A percentile compares a stretch with the other conserved stretches of the same genome.
phyloP scores from a whole-genome alignment of 805 yeast genomes.

The Candida parachauliodes region DNA sequence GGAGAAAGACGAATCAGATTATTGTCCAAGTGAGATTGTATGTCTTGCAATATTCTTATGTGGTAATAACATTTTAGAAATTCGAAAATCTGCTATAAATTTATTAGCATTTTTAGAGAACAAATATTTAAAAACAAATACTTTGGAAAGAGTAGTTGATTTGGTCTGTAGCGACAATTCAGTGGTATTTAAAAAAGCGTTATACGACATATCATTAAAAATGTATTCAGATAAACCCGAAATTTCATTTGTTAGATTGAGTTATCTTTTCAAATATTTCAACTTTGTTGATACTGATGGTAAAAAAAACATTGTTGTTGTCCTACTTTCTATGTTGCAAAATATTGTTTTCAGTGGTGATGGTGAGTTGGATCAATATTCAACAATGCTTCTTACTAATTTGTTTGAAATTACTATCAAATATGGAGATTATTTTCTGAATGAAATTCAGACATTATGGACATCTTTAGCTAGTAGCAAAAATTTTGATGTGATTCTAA shows the following conservation, averaged over 20 bases:
- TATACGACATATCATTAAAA: slow-evolving; percentile 78
- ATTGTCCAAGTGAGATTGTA: slow-evolving; percentile 60
- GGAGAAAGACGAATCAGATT: slow-evolving; percentile 41
- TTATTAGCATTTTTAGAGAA: slow-evolving; percentile 66
- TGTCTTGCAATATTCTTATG: slow-evolving; percentile 75
- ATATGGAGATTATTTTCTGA: slow-evolving; percentile 68
- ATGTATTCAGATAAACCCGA: slow-evolving; percentile 47
- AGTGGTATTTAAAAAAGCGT: slow-evolving; percentile 82
- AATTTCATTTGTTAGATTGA: slow-evolving; percentile 52
- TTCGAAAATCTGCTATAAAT: slow-evolving; percentile 69
- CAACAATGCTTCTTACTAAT: slow-evolving; percentile 72
- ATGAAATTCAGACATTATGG: slow-evolving; percentile 94
- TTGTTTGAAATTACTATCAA: slow-evolving; percentile 81
- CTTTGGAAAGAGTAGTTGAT: slow-evolving; percentile 57
- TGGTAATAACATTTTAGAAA: slow-evolving; percentile 66
- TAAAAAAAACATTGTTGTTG: slow-evolving; percentile 74
- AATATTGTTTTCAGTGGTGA: slow-evolving; percentile 36
- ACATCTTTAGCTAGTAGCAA: slow-evolving; percentile 79
- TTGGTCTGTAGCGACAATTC: slow-evolving; percentile 71
- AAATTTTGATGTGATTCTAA: slow-evolving; percentile 69
- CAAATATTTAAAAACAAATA: slow-evolving; percentile 38
- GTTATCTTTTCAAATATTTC: slow-evolving; percentile 69
- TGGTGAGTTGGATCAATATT: slow-evolving; percentile 21
- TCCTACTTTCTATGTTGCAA: slow-evolving; percentile 91
- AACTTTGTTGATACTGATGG: slow-evolving; percentile 53